Evolutionary conservation across 2,329 filamentous ascomycete genomes (phyloP).

Genomic region (Epichloe elymi): DNA sequence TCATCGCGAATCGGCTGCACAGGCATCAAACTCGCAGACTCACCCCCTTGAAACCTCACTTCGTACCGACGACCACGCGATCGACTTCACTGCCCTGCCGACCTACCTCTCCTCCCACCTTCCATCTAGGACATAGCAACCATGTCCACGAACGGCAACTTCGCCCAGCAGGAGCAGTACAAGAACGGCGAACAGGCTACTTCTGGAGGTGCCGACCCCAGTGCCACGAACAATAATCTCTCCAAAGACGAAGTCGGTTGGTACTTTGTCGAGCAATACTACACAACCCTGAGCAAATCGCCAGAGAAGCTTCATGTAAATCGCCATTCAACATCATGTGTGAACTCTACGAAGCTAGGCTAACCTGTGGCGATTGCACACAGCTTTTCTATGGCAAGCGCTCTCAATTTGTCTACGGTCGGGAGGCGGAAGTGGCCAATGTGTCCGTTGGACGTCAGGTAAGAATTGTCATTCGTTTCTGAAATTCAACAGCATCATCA

Average conservation of each 20-base stretch:
- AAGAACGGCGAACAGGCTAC: conserved; percentile 26
- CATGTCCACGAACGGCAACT: conserved; percentile 47
- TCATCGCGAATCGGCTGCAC: neutral
- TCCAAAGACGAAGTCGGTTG: conserved; percentile 93
- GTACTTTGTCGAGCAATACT: conserved; percentile 99
- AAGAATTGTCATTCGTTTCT: conserved; percentile 6
- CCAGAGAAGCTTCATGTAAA: conserved; percentile 81
- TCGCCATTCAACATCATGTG: conserved; percentile 6
- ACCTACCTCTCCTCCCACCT: conserved; percentile 3
- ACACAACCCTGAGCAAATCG: conserved; percentile 88
- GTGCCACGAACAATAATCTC: conserved; percentile 32
- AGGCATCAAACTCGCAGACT: neutral
- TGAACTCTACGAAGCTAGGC: neutral
- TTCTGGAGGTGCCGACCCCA: conserved; percentile 20
- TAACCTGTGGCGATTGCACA: neutral
- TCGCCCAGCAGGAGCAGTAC: conserved; percentile 31
- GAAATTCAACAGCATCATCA: neutral
- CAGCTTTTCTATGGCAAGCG: conserved; percentile 91
- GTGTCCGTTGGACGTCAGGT: conserved; percentile 84
- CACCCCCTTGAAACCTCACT: neutral
- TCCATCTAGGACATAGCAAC: conserved; percentile 11
- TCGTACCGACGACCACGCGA: neutral
- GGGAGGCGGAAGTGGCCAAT: conserved; percentile 76
- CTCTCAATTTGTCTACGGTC: conserved; percentile 87
- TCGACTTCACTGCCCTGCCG: neutral